These are phyloP conservation scores for Bretschneidera sinensis DNA, from an alignment of 345 rosid genomes.

Conservation along the genomic window DNA sequence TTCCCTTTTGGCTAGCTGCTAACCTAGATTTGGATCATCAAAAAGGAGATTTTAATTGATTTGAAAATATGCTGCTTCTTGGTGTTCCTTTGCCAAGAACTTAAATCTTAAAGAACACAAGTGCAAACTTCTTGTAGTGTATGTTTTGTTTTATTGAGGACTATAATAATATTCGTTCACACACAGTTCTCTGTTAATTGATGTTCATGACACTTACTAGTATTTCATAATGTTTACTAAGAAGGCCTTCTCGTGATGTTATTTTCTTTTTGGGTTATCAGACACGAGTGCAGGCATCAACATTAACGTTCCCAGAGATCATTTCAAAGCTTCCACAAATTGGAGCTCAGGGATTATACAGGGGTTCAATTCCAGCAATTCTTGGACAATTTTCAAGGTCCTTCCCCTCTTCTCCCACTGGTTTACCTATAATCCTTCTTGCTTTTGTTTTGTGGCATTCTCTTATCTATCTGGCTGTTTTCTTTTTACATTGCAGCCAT, in stretches of 20 bases:
- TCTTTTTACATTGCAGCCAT: slow-evolving; percentile 45
- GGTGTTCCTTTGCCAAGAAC: background rate
- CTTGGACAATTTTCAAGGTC: slow-evolving; percentile 97
- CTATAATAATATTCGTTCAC: background rate
- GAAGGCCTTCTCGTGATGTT: slow-evolving; percentile 8
- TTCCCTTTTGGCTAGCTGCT: background rate
- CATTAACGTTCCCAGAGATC: slow-evolving; percentile 72
- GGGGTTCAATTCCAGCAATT: slow-evolving; percentile 96
- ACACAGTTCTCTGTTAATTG: background rate
- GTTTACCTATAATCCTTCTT: slow-evolving; percentile 3
- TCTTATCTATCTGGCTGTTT: background rate
- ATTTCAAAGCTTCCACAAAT: slow-evolving; percentile 87
- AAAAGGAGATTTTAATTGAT: too few relatives aligned
- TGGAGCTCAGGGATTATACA: slow-evolving; percentile 78
- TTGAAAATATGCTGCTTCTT: background rate
- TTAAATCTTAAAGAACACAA: background rate
- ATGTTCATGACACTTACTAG: background rate
- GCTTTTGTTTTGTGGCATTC: slow-evolving; percentile 2
- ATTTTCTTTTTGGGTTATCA: slow-evolving; percentile 24
- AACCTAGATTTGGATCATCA: background rate
- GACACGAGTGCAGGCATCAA: slow-evolving; percentile 98
- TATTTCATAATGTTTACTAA: background rate
- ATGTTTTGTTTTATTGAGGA: background rate
- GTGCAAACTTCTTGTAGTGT: background rate
- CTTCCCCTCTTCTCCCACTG: slow-evolving; percentile 6